Evolutionary conservation across 257 asterid species (phyloP), one percentile per base, ranked within the genome.

Genomic region (Lantana camara): DNA sequence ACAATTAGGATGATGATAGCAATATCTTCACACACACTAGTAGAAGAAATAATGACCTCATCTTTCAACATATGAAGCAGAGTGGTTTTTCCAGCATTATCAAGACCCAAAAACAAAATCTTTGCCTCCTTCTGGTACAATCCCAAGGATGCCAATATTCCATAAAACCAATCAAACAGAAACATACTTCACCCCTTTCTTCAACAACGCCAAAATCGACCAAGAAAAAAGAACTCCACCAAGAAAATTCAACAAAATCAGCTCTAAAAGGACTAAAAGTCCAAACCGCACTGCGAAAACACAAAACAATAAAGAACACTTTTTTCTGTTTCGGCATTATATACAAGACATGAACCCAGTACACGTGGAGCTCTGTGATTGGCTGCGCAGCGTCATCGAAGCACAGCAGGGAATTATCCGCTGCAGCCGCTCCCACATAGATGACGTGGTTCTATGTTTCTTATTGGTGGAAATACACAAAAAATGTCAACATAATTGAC

Each of bases 61-160:
- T 78, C 80, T 63, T 70, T 78, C 78, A 81, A 63, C 87, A 81
- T 78, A 19, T 70, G 73, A 54, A 81, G 84, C 76, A 81, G 75
- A 34, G 87, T 81, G 30, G 87, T 81, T 44, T 81, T 81, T 9
- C 87, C 84, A 70, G 84, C 71, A 70, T 81, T 78, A 70, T 81
- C 84, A 47, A 81, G 82, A 11, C 87, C 87, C 73, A 81, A 24
- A 59, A 81, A 81, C 70, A 81, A 40, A 22, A 81, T 75, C 77
- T 78, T 81, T 27, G 84, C 87, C 70, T 81, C 80, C 77, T 81
- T 81, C 20, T 75, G 68, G 42, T 63, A 55, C 53, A 81, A 67
- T 23, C 84, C 84, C 65, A 78, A 48, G 3, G 82, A 61, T 44
- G 80, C 60, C 40, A 81, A 50, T 51, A 78, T 40, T 9, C 80